A percentile compares a stretch with the other conserved stretches of the same genome.
These are phyloP conservation scores for Bocquillonia castaneifolia DNA, from an alignment of 441 rosid genomes.

Conservation along the genomic window DNA sequence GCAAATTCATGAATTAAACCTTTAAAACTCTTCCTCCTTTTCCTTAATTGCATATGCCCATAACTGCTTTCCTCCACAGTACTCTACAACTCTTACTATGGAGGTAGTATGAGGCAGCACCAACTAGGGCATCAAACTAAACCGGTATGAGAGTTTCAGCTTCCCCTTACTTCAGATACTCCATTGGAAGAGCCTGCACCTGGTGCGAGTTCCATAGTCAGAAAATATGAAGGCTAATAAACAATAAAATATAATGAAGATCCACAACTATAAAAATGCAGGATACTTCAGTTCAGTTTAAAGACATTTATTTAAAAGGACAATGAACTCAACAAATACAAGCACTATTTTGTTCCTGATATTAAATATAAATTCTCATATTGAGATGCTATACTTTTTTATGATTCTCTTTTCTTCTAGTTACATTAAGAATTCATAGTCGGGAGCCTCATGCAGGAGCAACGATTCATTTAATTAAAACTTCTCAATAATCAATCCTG, in stretches of 20 bases:
- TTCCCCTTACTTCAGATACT: constrained; percentile 86
- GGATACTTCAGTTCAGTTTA: too few relatives aligned
- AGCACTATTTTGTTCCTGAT: not conserved
- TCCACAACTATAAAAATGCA: not conserved
- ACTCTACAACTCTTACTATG: constrained; percentile 66
- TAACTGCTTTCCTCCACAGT: constrained; percentile 40
- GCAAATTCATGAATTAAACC: constrained; percentile 85
- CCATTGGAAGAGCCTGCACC: constrained; percentile 87
- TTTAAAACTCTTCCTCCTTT: constrained; percentile 85
- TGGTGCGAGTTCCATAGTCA: constrained; percentile 25
- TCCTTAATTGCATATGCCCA: constrained; percentile 94
- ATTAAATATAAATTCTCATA: not conserved
- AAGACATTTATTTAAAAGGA: too few relatives aligned
- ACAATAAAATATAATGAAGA: not conserved
- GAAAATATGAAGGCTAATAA: constrained; percentile 1
- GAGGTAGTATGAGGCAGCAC: constrained; percentile 77
- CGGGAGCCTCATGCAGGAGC: not conserved
- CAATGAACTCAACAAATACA: too few relatives aligned
- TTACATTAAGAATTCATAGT: not conserved
- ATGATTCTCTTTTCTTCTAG: too few relatives aligned
- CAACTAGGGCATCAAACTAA: constrained; percentile 79
- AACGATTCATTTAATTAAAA: not conserved
- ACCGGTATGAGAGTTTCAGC: constrained; percentile 66
- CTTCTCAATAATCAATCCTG: not conserved
- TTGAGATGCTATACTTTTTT: not conserved